Conservation (phyloP, 345 rosid species). For the Linum usitatissimum region DNA sequence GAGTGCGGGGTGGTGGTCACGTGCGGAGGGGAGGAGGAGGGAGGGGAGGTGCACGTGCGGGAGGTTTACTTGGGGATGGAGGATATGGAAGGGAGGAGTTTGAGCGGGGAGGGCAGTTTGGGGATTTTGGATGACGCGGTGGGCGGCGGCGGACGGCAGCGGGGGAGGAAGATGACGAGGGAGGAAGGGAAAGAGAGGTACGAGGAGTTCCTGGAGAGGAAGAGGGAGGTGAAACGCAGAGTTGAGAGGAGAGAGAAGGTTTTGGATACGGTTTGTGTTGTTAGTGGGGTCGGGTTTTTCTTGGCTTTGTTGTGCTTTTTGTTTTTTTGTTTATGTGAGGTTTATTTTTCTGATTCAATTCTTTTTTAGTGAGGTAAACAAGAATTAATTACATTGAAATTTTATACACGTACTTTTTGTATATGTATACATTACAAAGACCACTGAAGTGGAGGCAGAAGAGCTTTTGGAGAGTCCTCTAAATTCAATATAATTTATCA, state of each 20-base stretch:
- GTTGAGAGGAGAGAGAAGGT: conserved; percentile 24
- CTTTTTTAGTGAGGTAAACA: too few species aligned
- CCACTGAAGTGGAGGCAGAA: too few species aligned
- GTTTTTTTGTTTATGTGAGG: conserved; percentile 23
- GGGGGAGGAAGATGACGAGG: conserved; percentile 17
- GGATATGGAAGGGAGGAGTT: conserved; percentile 63
- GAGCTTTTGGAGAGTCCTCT: too few species aligned
- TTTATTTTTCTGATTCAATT: neutral
- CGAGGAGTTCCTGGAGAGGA: conserved; percentile 34
- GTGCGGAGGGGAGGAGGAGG: conserved; percentile 44
- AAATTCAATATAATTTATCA: too few species aligned
- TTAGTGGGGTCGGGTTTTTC: conserved; percentile 35
- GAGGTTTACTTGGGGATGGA: conserved; percentile 57
- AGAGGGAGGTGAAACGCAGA: conserved; percentile 28
- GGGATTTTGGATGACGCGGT: conserved; percentile 38
- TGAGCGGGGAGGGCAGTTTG: conserved; percentile 66
- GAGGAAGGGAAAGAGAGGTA: conserved; percentile 27
- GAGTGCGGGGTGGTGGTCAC: conserved; percentile 35
- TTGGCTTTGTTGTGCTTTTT: conserved; percentile 44
- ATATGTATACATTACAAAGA: too few species aligned
- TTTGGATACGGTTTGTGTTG: conserved; percentile 12
- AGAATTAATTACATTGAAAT: too few species aligned
- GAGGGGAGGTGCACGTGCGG: conserved; percentile 46
- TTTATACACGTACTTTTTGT: too few species aligned
- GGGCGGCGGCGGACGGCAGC: conserved; percentile 29